Conservation (phyloP, 2,329 filamentous ascomycete species). For the Trichoderma cornu-damae region DNA sequence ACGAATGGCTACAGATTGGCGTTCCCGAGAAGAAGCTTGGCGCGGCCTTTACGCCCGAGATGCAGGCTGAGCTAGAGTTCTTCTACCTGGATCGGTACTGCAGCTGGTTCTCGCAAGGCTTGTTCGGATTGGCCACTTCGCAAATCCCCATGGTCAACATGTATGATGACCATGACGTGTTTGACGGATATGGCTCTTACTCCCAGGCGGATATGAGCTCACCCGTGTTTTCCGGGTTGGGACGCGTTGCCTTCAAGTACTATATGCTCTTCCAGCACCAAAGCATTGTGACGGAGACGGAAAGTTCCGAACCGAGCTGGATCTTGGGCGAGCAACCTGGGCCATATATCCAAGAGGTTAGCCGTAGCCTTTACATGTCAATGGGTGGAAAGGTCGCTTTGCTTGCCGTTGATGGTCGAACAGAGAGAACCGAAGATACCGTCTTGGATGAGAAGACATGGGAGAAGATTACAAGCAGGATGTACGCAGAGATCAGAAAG, state of each 20-base stretch:
- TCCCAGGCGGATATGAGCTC: constrained; percentile 86
- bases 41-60: constrained; percentile 68
- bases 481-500: constrained; percentile 73
- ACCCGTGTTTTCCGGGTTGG: constrained; percentile 83
- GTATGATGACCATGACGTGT: constrained; percentile 91
- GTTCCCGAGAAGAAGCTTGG: constrained; percentile 75
- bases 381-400: constrained; percentile 76
- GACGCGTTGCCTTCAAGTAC: constrained; percentile 93
- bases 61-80: constrained; percentile 81
- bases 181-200: constrained; percentile 90
- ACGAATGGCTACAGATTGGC: constrained; percentile 76
- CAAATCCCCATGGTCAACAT: constrained; percentile 99
- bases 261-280: constrained; percentile 99
- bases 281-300: constrained; percentile 73
- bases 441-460: constrained; percentile 77
- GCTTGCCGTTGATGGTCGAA: constrained; percentile 84
- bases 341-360: constrained; percentile 83
- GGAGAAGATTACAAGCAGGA: constrained; percentile 79
- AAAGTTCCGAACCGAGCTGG: constrained; percentile 86
- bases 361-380: constrained; percentile 79
- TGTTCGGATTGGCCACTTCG: constrained; percentile 86
- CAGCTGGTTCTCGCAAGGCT: constrained; percentile 93
- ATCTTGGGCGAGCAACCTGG: constrained; percentile 72
- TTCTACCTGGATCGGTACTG: constrained; percentile 88
- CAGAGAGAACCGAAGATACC: constrained; percentile 78